phyloP scores from a whole-genome alignment of 805 yeast species.

The Metschnikowia arizonensis region DNA sequence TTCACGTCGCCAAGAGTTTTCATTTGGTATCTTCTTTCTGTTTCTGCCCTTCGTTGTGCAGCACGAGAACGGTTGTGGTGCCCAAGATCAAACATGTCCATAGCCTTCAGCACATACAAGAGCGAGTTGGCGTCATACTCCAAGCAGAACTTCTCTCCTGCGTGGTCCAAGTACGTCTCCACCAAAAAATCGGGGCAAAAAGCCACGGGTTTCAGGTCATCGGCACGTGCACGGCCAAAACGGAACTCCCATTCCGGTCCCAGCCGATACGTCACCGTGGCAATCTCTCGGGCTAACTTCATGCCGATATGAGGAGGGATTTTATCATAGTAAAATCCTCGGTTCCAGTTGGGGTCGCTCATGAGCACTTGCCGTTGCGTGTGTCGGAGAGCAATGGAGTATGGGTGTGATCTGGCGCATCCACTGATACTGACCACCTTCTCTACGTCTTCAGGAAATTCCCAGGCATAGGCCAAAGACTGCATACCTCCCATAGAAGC shows the following conservation, averaged over 20 bases:
- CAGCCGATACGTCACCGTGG: constrained; percentile 88
- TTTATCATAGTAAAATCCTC: constrained; percentile 77
- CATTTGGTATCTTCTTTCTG: constrained; percentile 21
- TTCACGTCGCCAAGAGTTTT: constrained; percentile 8
- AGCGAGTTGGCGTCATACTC: constrained; percentile 91
- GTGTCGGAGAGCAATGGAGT: constrained; percentile 89
- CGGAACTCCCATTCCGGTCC: constrained; percentile 97
- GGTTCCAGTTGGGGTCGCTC: constrained; percentile 93
- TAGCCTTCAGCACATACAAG: constrained; percentile 83
- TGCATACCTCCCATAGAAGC: constrained; percentile 99
- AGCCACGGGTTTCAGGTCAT: constrained; percentile 75
- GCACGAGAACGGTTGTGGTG: constrained; percentile 44
- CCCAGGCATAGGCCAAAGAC: constrained; percentile 80
- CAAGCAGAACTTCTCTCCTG: constrained; percentile 88
- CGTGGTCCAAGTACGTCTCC: constrained; percentile 91
- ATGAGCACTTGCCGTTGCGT: constrained; percentile 89
- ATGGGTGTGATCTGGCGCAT: constrained; percentile 92
- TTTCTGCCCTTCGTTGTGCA: constrained; percentile 32
- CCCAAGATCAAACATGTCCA: constrained; percentile 90
- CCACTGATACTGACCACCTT: constrained; percentile 81
- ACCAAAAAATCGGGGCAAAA: constrained; percentile 90
- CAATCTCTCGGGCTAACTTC: constrained; percentile 91
- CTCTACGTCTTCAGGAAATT: constrained; percentile 71
- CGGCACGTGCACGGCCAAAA: constrained; percentile 84
- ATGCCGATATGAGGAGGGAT: constrained; percentile 92